Base-by-base conservation (phyloP, 2,329 filamentous ascomycete genomes). In the Colletotrichum limetticola region DNA sequence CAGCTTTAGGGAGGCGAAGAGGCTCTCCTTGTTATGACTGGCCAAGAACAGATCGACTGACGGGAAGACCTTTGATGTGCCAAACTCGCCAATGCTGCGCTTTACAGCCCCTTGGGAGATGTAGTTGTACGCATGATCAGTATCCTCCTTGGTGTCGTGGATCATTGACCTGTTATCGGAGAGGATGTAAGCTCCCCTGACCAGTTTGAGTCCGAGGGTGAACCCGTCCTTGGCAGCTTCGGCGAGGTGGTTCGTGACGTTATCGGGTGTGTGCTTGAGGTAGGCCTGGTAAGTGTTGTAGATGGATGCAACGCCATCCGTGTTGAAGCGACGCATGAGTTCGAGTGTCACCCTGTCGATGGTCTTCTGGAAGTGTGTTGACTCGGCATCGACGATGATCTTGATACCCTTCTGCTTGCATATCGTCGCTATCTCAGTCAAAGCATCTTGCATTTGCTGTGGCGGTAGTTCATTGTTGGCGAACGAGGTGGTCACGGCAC, bases 281-380 rank as follows among this genome's bases (percentile, higher is more conserved):
- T 91, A 91, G 61, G 85, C 86, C 74, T 91, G 89, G 79, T 90
- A 90, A 1, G 89, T 89, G 76, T 85, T 89, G 77, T 82, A 85
- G 16, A 85, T 76, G n/a, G 82, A 76, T 9, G 77, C 83, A 3
- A 76, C 71, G 8, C 79, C 78, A 14, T 83, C 77, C 0, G 78
- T 80, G 77, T 87, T 87, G 78, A 79, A 84, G 70, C 78, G 78
- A 56, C 79, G 77, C 79, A 83, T 83, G 14, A 84, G 73, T 19
- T 82, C 77, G 16, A 85, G 75, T 2, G 80, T 80, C 5, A 79
- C 74, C 3, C 74, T 63, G 53, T 78, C 76, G 42, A 85, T 84
- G 11, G 83, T 84, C 24, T 76, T 76, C 58, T 86, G 86, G 76
- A 83, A 85, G 12, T 83, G 79, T 53, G 86, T 85, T 2, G 83